Evolutionary conservation across 2,329 filamentous ascomycete species (phyloP).

Genomic region (Knoxdaviesia proteae): DNA sequence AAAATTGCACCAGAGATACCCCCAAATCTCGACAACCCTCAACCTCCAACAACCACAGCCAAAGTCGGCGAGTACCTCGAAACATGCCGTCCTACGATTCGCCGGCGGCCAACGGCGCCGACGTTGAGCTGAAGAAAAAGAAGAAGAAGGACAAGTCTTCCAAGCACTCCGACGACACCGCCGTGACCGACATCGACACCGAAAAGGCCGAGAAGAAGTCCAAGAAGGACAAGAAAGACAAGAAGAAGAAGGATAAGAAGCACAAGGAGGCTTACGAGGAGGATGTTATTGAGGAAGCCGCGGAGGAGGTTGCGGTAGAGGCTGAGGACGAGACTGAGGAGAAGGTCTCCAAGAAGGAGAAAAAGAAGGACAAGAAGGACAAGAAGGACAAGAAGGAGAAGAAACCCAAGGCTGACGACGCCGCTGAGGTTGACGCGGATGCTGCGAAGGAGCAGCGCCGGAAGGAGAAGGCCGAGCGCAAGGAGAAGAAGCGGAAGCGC

Average conservation of each 20-base stretch:
- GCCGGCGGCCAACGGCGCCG: constrained; percentile 6
- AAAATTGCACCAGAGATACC: neutral
- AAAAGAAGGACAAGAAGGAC: constrained; percentile 14
- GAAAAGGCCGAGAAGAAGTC: too few relatives aligned
- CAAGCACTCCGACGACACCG: too few relatives aligned
- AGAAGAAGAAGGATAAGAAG: constrained; percentile 8
- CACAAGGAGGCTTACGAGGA: constrained; percentile 10
- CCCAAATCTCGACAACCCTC: constrained; percentile 2
- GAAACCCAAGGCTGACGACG: constrained; percentile 14
- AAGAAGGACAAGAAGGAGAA: constrained; percentile 16
- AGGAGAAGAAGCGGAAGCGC: constrained; percentile 10
- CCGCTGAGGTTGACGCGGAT: constrained; percentile 12
- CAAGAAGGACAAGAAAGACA: too few relatives aligned
- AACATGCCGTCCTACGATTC: neutral
- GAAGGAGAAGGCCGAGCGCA: constrained; percentile 16
- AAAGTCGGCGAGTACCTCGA: too few relatives aligned
- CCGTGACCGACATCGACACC: too few relatives aligned
- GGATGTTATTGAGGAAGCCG: constrained; percentile 7
- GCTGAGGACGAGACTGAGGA: constrained; percentile 4
- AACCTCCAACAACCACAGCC: too few relatives aligned
- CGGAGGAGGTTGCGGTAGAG: constrained; percentile 3
- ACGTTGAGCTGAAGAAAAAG: constrained; percentile 10
- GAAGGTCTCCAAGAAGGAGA: constrained; percentile 9
- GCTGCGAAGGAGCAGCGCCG: constrained; percentile 9
- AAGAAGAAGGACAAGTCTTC: constrained; percentile 9